Evolutionary conservation across 2,329 filamentous ascomycete genomes (phyloP).

Genomic region (Cryphonectria naterciae): DNA sequence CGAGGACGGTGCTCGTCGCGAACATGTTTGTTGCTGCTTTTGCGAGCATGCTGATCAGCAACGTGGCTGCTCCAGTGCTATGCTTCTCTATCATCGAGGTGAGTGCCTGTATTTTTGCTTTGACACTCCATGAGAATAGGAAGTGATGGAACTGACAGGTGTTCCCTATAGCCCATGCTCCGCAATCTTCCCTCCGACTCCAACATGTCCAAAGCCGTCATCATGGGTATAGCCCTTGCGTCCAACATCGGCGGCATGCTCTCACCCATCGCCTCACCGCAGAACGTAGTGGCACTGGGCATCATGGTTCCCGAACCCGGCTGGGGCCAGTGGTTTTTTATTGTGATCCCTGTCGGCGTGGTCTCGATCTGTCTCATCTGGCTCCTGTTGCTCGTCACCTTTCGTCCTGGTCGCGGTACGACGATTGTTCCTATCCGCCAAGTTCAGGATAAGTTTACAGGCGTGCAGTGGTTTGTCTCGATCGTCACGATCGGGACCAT

Average conservation of each 20-base stretch:
- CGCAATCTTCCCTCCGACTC: slow-evolving; percentile 90
- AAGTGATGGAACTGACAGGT: slow-evolving; percentile 14
- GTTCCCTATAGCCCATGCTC: slow-evolving; percentile 72
- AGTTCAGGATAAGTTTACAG: slow-evolving; percentile 85
- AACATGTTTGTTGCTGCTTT: slow-evolving; percentile 99
- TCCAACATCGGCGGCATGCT: slow-evolving; percentile 97
- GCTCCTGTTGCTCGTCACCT: slow-evolving; percentile 81
- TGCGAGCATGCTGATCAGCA: slow-evolving; percentile 98
- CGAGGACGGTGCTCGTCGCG: slow-evolving; percentile 86
- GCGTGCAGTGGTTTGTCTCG: slow-evolving; percentile 91
- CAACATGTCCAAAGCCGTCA: slow-evolving; percentile 90
- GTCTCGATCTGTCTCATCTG: slow-evolving; percentile 88
- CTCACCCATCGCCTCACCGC: slow-evolving; percentile 94
- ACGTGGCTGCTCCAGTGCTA: slow-evolving; percentile 93
- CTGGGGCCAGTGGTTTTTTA: slow-evolving; percentile 97
- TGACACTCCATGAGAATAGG: not conserved
- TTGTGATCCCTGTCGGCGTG: slow-evolving; percentile 89
- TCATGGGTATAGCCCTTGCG: slow-evolving; percentile 91
- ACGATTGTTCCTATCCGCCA: slow-evolving; percentile 90
- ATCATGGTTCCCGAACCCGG: slow-evolving; percentile 92
- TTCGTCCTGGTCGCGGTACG: slow-evolving; percentile 82
- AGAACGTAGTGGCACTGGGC: slow-evolving; percentile 94
- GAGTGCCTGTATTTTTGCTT: slow-evolving; percentile 34
- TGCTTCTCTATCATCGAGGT: slow-evolving; percentile 98
- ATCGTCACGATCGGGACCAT: slow-evolving; percentile 84